Conservation (phyloP, 768 basidiomycete species). For the Lactarius evosmus region DNA sequence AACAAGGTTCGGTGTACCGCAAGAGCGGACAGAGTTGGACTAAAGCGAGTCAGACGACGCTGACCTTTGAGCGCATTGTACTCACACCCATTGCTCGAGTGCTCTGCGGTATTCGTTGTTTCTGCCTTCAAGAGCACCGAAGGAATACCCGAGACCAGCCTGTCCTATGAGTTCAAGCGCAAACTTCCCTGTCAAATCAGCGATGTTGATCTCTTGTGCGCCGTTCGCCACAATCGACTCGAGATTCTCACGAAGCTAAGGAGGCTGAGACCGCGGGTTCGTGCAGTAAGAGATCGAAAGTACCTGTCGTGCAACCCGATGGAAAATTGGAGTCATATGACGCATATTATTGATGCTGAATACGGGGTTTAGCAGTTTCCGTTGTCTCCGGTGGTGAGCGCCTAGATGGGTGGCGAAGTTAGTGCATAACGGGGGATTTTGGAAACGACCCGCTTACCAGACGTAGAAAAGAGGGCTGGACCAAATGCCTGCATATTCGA, state of each 20-base stretch:
- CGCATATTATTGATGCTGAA: conserved; percentile 26
- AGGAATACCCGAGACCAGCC: neutral
- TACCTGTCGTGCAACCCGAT: conserved; percentile 22
- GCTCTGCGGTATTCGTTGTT: conserved; percentile 30
- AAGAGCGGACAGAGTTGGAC: conserved; percentile 7
- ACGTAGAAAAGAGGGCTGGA: no score
- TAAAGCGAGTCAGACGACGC: conserved; percentile 11
- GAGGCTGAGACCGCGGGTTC: conserved; percentile 39
- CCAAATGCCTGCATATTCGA: no score
- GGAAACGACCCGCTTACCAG: no score
- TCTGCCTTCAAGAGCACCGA: conserved; percentile 1
- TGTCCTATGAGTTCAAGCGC: conserved; percentile 22
- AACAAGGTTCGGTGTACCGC: conserved; percentile 17
- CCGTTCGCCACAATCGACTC: conserved; percentile 33
- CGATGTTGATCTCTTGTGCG: conserved; percentile 34
- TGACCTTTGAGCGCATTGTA: neutral
- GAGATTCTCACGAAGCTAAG: conserved; percentile 35
- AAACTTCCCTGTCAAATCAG: conserved; percentile 2
- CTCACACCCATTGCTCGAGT: conserved; percentile 29
- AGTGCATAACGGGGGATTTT: no score
- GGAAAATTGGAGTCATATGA: conserved; percentile 27
- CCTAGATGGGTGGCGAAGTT: conserved; percentile 8
- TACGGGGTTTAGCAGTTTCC: neutral
- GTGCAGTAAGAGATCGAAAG: conserved; percentile 30
- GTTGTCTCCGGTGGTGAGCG: conserved; percentile 25